Conservation (phyloP, 768 basidiomycete species). For the Trametes gibbosa region DNA sequence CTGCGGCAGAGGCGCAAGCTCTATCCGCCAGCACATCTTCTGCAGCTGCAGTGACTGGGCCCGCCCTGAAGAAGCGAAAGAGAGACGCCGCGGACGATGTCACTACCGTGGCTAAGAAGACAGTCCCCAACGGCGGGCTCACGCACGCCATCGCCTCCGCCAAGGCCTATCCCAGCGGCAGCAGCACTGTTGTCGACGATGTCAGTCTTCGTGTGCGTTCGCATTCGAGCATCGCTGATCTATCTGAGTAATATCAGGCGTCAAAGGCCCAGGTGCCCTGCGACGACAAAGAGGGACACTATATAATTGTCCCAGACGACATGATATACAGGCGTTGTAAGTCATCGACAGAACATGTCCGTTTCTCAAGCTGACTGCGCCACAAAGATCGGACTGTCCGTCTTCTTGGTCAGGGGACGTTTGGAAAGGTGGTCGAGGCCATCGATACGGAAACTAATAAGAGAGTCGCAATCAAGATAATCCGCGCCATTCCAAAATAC, state of each 20-base stretch:
- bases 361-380: neutral
- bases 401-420: conserved; percentile 94
- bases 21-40: conserved; percentile 65
- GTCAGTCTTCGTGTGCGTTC: conserved; percentile 41
- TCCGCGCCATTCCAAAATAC: conserved; percentile 97
- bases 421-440: conserved; percentile 97
- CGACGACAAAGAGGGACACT: conserved; percentile 99
- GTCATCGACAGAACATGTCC: conserved; percentile 29
- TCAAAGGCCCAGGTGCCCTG: conserved; percentile 71
- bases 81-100: conserved; percentile 73
- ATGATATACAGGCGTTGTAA: conserved; percentile 82
- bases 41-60: conserved; percentile 54
- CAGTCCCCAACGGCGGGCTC: conserved; percentile 47
- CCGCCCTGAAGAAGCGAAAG: conserved; percentile 81
- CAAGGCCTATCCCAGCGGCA: conserved; percentile 68
- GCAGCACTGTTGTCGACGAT: conserved; percentile 62
- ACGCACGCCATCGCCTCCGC: conserved; percentile 47
- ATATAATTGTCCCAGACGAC: conserved; percentile 91
- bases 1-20: conserved; percentile 82
- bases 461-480: conserved; percentile 96
- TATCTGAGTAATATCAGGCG: conserved; percentile 41
- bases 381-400: conserved; percentile 85
- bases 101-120: conserved; percentile 69
- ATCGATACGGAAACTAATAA: conserved; percentile 71
- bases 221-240: conserved; percentile 16